A percentile compares a stretch with the other conserved stretches of the same genome.
These are phyloP conservation scores for Penicillium psychrosexuale DNA, from an alignment of 2,329 filamentous ascomycete genomes.

Conservation along the genomic window DNA sequence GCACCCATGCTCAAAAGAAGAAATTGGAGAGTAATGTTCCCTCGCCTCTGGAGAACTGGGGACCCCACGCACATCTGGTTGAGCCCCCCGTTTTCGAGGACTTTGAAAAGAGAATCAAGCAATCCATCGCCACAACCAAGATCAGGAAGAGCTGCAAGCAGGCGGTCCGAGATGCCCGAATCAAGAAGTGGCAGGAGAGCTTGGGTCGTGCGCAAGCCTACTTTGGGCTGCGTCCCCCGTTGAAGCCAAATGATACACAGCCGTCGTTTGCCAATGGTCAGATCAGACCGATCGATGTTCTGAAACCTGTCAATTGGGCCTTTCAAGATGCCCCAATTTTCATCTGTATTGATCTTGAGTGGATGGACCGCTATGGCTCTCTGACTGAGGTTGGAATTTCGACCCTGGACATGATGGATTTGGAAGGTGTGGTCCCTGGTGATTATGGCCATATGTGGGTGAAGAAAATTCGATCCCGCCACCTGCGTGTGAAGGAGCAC, in stretches of 20 bases:
- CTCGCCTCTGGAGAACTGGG: conserved; percentile 9
- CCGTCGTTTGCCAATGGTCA: conserved; percentile 1
- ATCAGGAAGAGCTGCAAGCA: conserved; percentile 51
- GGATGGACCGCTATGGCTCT: conserved; percentile 64
- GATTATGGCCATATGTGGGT: conserved; percentile 64
- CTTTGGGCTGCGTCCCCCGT: conserved; percentile 58
- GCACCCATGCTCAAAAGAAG: conserved; percentile 45
- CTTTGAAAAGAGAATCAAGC: conserved; percentile 50
- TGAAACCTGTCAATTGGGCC: conserved; percentile 37
- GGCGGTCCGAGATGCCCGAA: conserved; percentile 44
- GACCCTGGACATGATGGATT: conserved; percentile 67
- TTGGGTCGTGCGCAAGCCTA: conserved; percentile 66
- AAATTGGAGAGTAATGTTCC: conserved; percentile 37
- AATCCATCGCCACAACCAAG: conserved; percentile 50
- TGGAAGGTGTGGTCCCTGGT: conserved; percentile 59
- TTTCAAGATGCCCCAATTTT: conserved; percentile 63
- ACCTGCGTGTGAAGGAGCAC: conserved; percentile 74
- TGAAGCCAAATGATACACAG: not conserved
- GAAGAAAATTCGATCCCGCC: conserved; percentile 62
- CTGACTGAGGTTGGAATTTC: conserved; percentile 87
- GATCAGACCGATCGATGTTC: conserved; percentile 44
- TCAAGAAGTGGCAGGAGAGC: conserved; percentile 45
- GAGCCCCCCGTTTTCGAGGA: not conserved
- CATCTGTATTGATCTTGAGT: conserved; percentile 78
- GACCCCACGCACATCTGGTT: not conserved